Conservation (phyloP, 768 basidiomycete genomes). For the Termitomyces titanicus region DNA sequence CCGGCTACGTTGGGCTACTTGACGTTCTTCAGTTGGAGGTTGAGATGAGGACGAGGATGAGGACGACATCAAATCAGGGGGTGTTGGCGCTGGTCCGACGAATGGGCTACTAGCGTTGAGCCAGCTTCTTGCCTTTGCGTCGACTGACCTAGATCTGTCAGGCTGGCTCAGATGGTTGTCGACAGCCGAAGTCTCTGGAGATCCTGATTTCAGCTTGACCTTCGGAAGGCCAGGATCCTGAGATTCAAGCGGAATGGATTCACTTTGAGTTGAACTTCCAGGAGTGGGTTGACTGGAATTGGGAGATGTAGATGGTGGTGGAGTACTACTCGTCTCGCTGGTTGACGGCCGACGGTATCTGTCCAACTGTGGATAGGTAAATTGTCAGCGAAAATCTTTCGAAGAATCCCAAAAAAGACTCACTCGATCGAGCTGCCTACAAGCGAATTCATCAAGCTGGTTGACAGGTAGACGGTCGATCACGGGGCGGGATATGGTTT, state of each 20-base stretch:
- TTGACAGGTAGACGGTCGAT: slow-evolving; percentile 75
- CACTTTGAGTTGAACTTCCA: slow-evolving; percentile 7
- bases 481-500: slow-evolving; percentile 77
- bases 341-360: slow-evolving; percentile 42
- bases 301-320: slow-evolving; percentile 11
- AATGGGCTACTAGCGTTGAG: slow-evolving; percentile 36
- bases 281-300: slow-evolving; percentile 7
- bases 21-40: slow-evolving; percentile 31
- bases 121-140: slow-evolving; percentile 29
- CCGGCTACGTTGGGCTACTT: slow-evolving; percentile 70
- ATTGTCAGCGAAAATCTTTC: not conserved
- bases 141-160: slow-evolving; percentile 14
- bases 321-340: slow-evolving; percentile 17
- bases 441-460: slow-evolving; percentile 84
- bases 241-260: slow-evolving; percentile 1
- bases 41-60: slow-evolving; percentile 26
- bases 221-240: slow-evolving; percentile 20
- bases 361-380: slow-evolving; percentile 41
- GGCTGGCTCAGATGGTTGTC: slow-evolving; percentile 7
- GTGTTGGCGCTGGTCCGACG: slow-evolving; percentile 29
- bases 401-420: slow-evolving; percentile 21
- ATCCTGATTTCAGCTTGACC: slow-evolving; percentile 19
- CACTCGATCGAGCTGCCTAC: slow-evolving; percentile 81
- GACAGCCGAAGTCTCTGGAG: slow-evolving; percentile 16
- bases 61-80: slow-evolving; percentile 23